phyloP scores from a whole-genome alignment of 108 stramenopile species.

The Nitzschia sp. region DNA sequence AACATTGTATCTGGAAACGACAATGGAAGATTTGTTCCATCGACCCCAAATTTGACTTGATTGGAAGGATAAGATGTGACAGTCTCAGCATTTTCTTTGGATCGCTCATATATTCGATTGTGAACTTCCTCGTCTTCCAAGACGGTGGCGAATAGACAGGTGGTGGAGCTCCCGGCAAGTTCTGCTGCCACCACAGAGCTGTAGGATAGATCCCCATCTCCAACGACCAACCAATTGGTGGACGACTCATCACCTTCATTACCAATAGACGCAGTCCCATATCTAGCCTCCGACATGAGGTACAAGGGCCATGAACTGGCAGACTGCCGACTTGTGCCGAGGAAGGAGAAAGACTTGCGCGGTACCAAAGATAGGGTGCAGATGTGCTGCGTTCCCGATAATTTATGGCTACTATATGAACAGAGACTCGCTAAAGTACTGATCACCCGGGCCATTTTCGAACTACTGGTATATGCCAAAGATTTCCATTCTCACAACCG shows the following conservation, averaged over 20 bases:
- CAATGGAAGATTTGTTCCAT: slow-evolving; percentile 57
- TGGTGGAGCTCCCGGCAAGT: slow-evolving; percentile 24
- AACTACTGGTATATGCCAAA: no score
- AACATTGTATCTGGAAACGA: slow-evolving; percentile 54
- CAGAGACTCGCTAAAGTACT: not conserved
- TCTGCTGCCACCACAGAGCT: slow-evolving; percentile 49
- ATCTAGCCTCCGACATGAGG: slow-evolving; percentile 1
- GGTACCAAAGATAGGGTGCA: not conserved
- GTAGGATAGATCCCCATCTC: slow-evolving; percentile 85
- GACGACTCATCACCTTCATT: not conserved
- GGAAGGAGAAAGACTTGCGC: not conserved
- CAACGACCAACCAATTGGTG: slow-evolving; percentile 56
- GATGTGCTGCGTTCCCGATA: no score
- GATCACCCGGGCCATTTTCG: not conserved
- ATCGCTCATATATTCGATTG: slow-evolving; percentile 44
- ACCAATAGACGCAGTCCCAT: not conserved
- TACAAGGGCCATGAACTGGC: not conserved
- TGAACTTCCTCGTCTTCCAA: slow-evolving; percentile 71
- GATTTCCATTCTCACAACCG: not conserved
- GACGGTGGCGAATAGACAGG: slow-evolving; percentile 64
- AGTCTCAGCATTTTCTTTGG: slow-evolving; percentile 25
- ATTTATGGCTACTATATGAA: not conserved
- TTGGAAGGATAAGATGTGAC: slow-evolving; percentile 29
- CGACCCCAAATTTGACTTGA: slow-evolving; percentile 55
- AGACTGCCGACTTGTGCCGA: no score